Evolutionary conservation across 768 basidiomycete genomes (phyloP).

Genomic region (Mycena crocata): DNA sequence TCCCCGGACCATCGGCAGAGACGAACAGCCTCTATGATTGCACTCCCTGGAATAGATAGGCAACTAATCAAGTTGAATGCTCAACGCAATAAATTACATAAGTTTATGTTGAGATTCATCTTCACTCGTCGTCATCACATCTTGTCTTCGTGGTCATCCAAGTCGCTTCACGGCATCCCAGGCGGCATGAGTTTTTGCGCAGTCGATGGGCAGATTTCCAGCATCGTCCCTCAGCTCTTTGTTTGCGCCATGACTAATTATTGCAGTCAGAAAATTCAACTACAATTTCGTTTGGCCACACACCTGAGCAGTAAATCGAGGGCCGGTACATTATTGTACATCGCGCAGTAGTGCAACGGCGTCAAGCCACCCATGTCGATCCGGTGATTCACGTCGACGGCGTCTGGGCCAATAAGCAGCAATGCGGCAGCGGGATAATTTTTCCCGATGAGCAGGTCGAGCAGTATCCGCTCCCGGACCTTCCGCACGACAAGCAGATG

Average conservation of each 20-base stretch:
- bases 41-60: too few species aligned
- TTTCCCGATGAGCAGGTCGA: neutral
- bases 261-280: neutral
- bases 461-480: constrained; percentile 21
- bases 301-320: constrained; percentile 27
- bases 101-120: too few species aligned
- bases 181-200: neutral
- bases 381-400: constrained; percentile 24
- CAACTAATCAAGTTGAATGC: too few species aligned
- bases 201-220: constrained; percentile 13
- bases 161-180: constrained; percentile 7
- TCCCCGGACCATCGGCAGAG: too few species aligned
- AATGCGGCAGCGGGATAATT: neutral
- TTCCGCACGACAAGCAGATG: neutral
- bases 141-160: too few species aligned
- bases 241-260: constrained; percentile 13
- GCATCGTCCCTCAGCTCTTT: neutral
- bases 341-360: constrained; percentile 21
- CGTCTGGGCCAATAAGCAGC: neutral
- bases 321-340: constrained; percentile 12
- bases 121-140: too few species aligned
- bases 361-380: constrained; percentile 13
- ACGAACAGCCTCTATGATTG: too few species aligned
- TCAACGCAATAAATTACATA: too few species aligned
- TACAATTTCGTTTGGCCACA: neutral